Conservation (phyloP, 1,284 basidiomycete genomes). For the Pyrrhoderma noxium region DNA sequence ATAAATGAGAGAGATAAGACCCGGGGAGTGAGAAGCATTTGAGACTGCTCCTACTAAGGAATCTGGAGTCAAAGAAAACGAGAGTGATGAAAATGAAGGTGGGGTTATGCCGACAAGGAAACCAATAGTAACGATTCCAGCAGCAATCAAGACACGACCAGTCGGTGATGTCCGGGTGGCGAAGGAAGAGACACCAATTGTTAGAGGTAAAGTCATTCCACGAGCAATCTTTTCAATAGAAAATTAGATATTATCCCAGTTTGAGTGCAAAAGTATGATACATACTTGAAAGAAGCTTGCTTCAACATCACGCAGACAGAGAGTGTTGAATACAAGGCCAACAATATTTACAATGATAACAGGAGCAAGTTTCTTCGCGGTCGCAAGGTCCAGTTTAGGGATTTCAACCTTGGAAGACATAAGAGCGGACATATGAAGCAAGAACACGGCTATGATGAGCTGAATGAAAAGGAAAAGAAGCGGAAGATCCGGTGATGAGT, state of each 20-base stretch:
- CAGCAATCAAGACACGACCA: slow-evolving; percentile 43
- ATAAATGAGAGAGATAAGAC: slow-evolving; percentile 52
- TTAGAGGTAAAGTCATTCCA: slow-evolving; percentile 71
- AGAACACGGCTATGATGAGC: slow-evolving; percentile 57
- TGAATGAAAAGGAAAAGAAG: slow-evolving; percentile 65
- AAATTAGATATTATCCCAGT: slow-evolving; percentile 9
- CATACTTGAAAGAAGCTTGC: slow-evolving; percentile 69
- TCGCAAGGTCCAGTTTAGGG: slow-evolving; percentile 42
- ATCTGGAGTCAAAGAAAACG: slow-evolving; percentile 21
- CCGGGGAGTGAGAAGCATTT: slow-evolving; percentile 32
- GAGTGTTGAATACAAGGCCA: slow-evolving; percentile 70
- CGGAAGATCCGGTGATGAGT: slow-evolving; percentile 57
- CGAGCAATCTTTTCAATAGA: slow-evolving; percentile 55
- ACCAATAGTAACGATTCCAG: slow-evolving; percentile 48
- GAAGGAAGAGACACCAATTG: slow-evolving; percentile 54
- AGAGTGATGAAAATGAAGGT: slow-evolving; percentile 24
- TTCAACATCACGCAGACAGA: slow-evolving; percentile 68
- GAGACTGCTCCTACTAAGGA: background rate
- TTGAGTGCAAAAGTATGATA: background rate
- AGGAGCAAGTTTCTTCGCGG: slow-evolving; percentile 52
- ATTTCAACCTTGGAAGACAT: slow-evolving; percentile 45
- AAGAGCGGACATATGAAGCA: slow-evolving; percentile 44
- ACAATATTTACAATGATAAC: slow-evolving; percentile 62
- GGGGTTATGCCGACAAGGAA: slow-evolving; percentile 61
- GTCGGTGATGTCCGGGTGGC: slow-evolving; percentile 43